Percentiles rank a stretch among this genome's conserved stretches.
Evolutionary conservation across 768 basidiomycete genomes (phyloP).

Genomic region (Rhizopogon rudus): DNA sequence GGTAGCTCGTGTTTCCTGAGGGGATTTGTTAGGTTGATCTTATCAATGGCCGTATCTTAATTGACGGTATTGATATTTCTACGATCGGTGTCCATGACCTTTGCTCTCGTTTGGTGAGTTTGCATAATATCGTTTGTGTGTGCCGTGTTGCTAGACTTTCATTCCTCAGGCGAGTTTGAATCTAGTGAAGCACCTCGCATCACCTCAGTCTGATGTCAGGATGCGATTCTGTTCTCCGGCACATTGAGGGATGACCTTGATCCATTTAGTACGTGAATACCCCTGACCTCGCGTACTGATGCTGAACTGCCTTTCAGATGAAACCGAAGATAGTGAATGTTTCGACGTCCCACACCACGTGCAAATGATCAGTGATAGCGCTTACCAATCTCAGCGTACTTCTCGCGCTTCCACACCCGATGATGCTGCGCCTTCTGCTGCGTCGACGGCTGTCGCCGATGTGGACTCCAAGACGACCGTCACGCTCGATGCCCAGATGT

Average conservation of each 20-base stretch:
- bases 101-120: slow-evolving; percentile 63
- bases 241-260: slow-evolving; percentile 71
- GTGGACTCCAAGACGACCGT: no score
- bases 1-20: neutral
- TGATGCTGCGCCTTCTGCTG: slow-evolving; percentile 31
- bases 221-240: slow-evolving; percentile 75
- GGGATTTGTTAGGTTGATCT: slow-evolving; percentile 57
- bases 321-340: slow-evolving; percentile 77
- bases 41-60: slow-evolving; percentile 62
- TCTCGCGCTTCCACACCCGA: slow-evolving; percentile 47
- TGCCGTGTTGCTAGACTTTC: slow-evolving; percentile 49
- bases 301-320: slow-evolving; percentile 33
- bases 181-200: neutral
- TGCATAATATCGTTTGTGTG: neutral
- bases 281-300: neutral
- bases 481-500: no score
- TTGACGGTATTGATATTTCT: slow-evolving; percentile 87
- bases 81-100: slow-evolving; percentile 82
- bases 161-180: slow-evolving; percentile 49
- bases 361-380: slow-evolving; percentile 59
- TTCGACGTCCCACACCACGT: slow-evolving; percentile 78
- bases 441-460: slow-evolving; percentile 35
- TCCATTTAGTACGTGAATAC: slow-evolving; percentile 47
- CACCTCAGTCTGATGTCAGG: slow-evolving; percentile 23
- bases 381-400: slow-evolving; percentile 41